Evolutionary conservation across 305 asterid genomes (phyloP), one percentile per base, ranked within the genome.

Genomic region (Ilex paraguariensis): DNA sequence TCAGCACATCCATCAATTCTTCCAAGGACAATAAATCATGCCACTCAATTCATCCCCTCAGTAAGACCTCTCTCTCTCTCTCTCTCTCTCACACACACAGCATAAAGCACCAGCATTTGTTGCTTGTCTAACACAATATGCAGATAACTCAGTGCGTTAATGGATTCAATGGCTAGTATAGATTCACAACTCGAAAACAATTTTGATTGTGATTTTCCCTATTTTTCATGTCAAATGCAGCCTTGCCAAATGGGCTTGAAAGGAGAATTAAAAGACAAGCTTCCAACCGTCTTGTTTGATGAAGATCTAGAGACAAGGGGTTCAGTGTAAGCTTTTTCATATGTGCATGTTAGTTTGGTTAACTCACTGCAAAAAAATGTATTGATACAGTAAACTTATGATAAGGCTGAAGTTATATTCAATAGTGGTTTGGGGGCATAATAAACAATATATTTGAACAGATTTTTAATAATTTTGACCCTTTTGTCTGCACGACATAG

Each of bases 281-380:
- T 83, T 31, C 62, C 78, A 63, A 68, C 63, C 17, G 66, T 83
- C 50, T 52, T 70, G 74, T 81, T 72, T 62, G 87, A 83, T 66
- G 87, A 81, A 30, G 55, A 44, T 57, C 62, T 65, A 62, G 63
- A 76, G 66, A 51, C 79, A 51, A 73, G 73, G 72, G 83, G 81
- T 28, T 76, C 74, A 12, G 42, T 69, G 86, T 83, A 74, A 78
- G 87, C 50, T 44, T 56, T 12, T 48, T 4, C 0, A n/a, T n/a
- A 17, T 40, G 8, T 40, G 42, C 42, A 36, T 36, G 7, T 36
- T 36, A 36, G 7, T 36, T 36, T 0, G 9, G 42, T 36, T 36
- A 36, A 36, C 42, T 36, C 9, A 1, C 42, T 36, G 9, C 42
- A 36, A 36, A 36, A 36, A 8, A 8, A 36, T 21, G 6, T 36